These are phyloP conservation scores for Leccinum subrobustum DNA, from an alignment of 1,284 basidiomycete genomes.

Conservation along the genomic window DNA sequence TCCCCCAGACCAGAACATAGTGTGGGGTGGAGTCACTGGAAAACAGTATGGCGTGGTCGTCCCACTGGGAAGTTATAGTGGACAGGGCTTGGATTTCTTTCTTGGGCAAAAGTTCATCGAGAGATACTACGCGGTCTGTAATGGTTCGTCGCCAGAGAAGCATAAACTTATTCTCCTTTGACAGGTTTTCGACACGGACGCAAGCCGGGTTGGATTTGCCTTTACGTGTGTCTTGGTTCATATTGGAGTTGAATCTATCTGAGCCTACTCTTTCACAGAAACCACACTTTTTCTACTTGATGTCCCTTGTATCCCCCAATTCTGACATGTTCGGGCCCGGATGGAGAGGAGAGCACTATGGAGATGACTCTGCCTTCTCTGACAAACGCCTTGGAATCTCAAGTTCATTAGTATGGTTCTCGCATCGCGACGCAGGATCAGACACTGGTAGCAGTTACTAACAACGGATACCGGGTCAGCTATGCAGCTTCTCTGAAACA, in stretches of 20 bases:
- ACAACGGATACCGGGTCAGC: neutral
- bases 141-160: neutral
- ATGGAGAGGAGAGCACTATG: neutral
- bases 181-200: neutral
- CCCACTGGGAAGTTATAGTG: conserved; percentile 10
- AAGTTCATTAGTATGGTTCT: neutral
- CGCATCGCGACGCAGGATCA: neutral
- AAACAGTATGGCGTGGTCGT: conserved; percentile 22
- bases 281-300: neutral
- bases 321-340: neutral
- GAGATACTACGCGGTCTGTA: conserved; percentile 26
- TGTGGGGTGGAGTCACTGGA: conserved; percentile 12
- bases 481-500: neutral
- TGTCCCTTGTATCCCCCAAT: neutral
- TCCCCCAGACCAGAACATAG: conserved; percentile 19
- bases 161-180: neutral
- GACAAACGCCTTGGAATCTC: neutral
- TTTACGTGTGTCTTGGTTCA: neutral
- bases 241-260: neutral
- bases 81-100: conserved; percentile 23
- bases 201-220: neutral
- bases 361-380: neutral
- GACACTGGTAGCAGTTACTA: neutral
- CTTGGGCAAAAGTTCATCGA: conserved; percentile 31
- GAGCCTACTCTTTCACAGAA: neutral